These are phyloP conservation scores for Spergularia azorica DNA, from an alignment of 179 eudicot species.

Conservation along the genomic window DNA sequence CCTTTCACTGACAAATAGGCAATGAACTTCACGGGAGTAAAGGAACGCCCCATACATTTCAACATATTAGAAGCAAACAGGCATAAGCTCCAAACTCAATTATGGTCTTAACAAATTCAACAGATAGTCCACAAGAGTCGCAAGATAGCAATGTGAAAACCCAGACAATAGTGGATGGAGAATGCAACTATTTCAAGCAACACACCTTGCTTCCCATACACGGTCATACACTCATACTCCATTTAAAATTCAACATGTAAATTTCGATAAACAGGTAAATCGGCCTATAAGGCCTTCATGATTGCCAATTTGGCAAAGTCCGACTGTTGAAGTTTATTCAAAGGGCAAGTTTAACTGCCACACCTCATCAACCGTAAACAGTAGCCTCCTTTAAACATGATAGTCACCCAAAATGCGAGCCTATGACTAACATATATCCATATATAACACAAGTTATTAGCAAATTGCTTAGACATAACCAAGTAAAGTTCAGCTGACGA, in stretches of 20 bases:
- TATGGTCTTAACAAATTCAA: background rate
- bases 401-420: background rate
- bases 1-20: background rate
- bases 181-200: slow-evolving; percentile 12
- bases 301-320: background rate
- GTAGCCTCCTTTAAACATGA: background rate
- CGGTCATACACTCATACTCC: background rate
- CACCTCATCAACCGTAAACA: background rate
- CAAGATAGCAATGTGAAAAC: background rate
- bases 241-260: background rate
- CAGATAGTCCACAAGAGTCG: background rate
- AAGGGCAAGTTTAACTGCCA: background rate
- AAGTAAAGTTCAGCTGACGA: background rate
- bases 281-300: background rate
- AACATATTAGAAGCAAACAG: background rate
- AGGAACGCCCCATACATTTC: background rate
- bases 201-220: background rate
- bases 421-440: too few relatives aligned
- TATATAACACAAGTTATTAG: background rate
- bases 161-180: background rate
- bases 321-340: background rate
- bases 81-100: background rate
- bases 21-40: too few relatives aligned
- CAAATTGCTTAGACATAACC: background rate
- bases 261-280: background rate